Percentiles rank a stretch among this genome's conserved stretches.
Evolutionary conservation across 805 yeast genomes (phyloP).

Genomic region (Jamesozyma spencerorum): DNA sequence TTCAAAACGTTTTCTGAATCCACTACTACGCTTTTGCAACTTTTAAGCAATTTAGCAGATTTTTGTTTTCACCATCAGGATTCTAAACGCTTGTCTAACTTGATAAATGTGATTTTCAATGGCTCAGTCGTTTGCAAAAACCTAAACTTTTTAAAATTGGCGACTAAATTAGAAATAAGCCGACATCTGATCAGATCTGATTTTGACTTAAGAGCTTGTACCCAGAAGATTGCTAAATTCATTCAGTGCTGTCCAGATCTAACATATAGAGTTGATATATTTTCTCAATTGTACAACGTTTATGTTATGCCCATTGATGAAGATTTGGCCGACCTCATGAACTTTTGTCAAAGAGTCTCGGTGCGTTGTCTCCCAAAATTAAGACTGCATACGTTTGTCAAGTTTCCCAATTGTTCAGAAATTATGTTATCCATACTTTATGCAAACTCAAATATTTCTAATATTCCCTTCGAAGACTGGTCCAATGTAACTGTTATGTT

Average conservation of each 20-base stretch:
- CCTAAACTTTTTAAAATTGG: constrained; percentile 7
- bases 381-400: constrained; percentile 5
- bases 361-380: constrained; percentile 10
- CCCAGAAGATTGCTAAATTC: constrained; percentile 17
- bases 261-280: constrained; percentile 10
- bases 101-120: constrained; percentile 24
- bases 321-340: constrained; percentile 8
- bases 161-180: constrained; percentile 10
- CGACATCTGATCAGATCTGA: constrained; percentile 5
- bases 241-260: constrained; percentile 9
- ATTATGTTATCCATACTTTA: constrained; percentile 21
- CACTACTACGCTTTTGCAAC: background rate
- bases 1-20: constrained; percentile 1
- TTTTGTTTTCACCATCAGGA: constrained; percentile 14
- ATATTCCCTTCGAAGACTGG: constrained; percentile 12
- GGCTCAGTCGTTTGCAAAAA: constrained; percentile 14
- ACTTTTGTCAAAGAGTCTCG: constrained; percentile 11
- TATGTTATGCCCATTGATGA: constrained; percentile 7
- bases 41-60: constrained; percentile 11
- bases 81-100: constrained; percentile 19
- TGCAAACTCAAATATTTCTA: constrained; percentile 5
- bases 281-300: constrained; percentile 17
- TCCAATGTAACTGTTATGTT: constrained; percentile 18
- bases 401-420: constrained; percentile 17
- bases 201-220: background rate